Percentiles rank a stretch among this genome's conserved stretches.
Evolutionary conservation across 306 rosid genomes (phyloP).

Genomic region (Citrullus amarus): DNA sequence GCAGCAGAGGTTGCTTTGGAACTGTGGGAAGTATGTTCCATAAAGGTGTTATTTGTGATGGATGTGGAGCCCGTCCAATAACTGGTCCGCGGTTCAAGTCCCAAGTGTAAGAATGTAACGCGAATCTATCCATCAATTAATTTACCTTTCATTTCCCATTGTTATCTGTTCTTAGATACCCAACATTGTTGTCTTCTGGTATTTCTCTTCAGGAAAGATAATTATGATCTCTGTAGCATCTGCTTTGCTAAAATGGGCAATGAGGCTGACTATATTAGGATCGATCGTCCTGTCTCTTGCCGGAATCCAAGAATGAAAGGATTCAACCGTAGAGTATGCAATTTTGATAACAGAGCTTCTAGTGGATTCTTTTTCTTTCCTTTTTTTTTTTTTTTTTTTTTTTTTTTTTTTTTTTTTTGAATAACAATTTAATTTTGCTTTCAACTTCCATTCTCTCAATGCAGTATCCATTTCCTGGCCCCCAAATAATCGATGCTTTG

Average conservation of each 20-base stretch:
- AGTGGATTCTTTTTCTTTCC: too few relatives aligned
- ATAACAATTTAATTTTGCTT: background rate
- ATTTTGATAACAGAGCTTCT: background rate
- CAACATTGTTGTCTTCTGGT: background rate
- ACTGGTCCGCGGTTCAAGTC: conserved; percentile 92
- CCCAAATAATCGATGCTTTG: conserved; percentile 15
- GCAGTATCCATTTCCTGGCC: conserved; percentile 22
- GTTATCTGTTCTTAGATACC: background rate
- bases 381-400: too few relatives aligned
- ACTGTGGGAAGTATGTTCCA: conserved; percentile 64
- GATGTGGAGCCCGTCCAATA: conserved; percentile 84
- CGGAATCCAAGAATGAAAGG: conserved; percentile 24
- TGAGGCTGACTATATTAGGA: conserved; percentile 43
- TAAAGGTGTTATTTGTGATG: conserved; percentile 76
- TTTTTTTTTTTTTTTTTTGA: too few relatives aligned
- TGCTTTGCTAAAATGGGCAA: conserved; percentile 55
- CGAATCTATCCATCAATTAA: background rate
- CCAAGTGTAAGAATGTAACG: conserved; percentile 41
- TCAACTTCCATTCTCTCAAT: background rate
- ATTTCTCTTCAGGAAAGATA: conserved; percentile 45
- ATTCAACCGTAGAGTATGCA: conserved; percentile 17
- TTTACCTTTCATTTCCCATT: background rate
- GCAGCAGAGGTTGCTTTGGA: conserved; percentile 32
- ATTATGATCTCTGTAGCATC: conserved; percentile 73
- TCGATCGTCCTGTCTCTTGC: conserved; percentile 45